A percentile compares a stretch with the other conserved stretches of the same genome.
Evolutionary conservation across 345 rosid species (phyloP).

Genomic region (Tarenaya hassleriana): DNA sequence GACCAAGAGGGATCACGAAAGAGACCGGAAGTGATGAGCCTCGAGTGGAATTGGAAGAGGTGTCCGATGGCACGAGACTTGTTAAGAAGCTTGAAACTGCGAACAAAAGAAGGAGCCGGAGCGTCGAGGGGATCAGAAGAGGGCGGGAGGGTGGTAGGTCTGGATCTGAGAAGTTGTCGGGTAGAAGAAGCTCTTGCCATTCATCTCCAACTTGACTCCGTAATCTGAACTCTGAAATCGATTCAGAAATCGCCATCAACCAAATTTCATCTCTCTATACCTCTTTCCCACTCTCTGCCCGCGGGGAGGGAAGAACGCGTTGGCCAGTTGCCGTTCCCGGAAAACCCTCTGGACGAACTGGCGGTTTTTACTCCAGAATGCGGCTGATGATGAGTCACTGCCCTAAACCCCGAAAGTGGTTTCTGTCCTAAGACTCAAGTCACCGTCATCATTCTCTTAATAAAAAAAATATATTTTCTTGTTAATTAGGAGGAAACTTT

Average conservation of each 20-base stretch:
- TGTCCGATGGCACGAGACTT: slow-evolving; percentile 24
- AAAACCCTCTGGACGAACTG: too few relatives aligned
- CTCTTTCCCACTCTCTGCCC: too few relatives aligned
- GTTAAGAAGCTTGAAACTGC: slow-evolving; percentile 31
- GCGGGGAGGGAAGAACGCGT: slow-evolving; percentile 20
- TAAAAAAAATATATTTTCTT: too few relatives aligned
- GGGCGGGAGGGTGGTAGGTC: slow-evolving; percentile 14
- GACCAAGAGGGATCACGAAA: slow-evolving; percentile 42
- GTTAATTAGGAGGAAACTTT: too few relatives aligned
- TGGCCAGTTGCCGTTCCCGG: too few relatives aligned
- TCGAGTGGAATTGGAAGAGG: slow-evolving; percentile 56
- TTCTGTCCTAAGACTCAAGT: too few relatives aligned
- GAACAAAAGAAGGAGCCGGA: slow-evolving; percentile 20
- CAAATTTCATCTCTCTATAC: slow-evolving; percentile 25
- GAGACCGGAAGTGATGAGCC: slow-evolving; percentile 45
- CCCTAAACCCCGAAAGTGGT: too few relatives aligned
- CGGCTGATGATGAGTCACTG: too few relatives aligned
- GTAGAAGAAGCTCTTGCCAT: slow-evolving; percentile 59
- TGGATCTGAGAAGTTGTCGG: slow-evolving; percentile 37
- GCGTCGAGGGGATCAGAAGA: slow-evolving; percentile 15
- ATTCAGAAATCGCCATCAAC: slow-evolving; percentile 30
- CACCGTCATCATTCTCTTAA: too few relatives aligned
- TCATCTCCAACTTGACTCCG: slow-evolving; percentile 42
- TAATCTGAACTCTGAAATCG: slow-evolving; percentile 12
- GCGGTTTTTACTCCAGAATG: too few relatives aligned